Percentiles rank a stretch among this genome's conserved stretches.
phyloP scores from a whole-genome alignment of 1,139 yeast species.

The Yarrowia galli region DNA sequence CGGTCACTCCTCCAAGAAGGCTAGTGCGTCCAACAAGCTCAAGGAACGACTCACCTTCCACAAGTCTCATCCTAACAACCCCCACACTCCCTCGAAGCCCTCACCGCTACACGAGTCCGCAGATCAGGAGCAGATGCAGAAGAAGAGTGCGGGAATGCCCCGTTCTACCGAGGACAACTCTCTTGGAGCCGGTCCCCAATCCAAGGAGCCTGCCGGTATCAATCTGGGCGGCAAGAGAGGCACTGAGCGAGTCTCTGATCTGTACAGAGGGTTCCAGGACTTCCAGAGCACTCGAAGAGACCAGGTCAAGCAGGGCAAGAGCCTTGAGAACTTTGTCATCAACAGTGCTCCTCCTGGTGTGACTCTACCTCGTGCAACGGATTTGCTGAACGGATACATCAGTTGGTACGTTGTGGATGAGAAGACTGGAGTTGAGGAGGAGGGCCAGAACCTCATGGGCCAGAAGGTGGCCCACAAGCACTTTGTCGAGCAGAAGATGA shows the following conservation, averaged over 20 bases:
- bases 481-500: conserved; percentile 22
- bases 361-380: conserved; percentile 22
- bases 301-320: conserved; percentile 3
- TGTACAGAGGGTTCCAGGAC: conserved; percentile 23
- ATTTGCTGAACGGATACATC: conserved; percentile 22
- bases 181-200: not conserved
- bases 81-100: conserved; percentile 23
- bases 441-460: conserved; percentile 12
- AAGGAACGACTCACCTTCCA: conserved; percentile 29
- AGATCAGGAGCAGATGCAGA: conserved; percentile 12
- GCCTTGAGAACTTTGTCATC: conserved; percentile 21
- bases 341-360: conserved; percentile 34
- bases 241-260: not conserved
- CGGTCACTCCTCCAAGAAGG: not conserved
- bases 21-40: conserved; percentile 10
- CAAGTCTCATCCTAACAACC: conserved; percentile 11
- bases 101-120: conserved; percentile 9
- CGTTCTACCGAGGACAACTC: conserved; percentile 5
- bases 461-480: conserved; percentile 14
- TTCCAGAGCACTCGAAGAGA: not conserved
- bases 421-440: conserved; percentile 22
- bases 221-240: conserved; percentile 25
- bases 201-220: conserved; percentile 27
- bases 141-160: conserved; percentile 26
- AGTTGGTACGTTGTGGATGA: conserved; percentile 37